Base-by-base conservation (phyloP, 805 yeast genomes). In the Torulaspora franciscae region DNA sequence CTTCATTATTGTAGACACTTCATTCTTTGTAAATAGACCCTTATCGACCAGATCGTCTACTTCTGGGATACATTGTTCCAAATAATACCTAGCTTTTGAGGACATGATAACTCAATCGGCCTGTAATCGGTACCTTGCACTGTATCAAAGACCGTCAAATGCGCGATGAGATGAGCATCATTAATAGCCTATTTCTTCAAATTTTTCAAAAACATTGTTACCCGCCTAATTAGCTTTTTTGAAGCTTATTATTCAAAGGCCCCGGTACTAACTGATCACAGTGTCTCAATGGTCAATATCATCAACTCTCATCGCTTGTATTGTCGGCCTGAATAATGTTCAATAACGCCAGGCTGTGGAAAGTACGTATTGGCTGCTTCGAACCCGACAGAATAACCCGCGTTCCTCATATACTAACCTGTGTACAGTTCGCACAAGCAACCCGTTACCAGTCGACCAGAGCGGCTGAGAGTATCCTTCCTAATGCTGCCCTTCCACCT, bases 21-120 rank as follows among this genome's bases (percentile, higher is more conserved):
- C 99, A 54, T 77, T 77, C 55, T 85, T 85, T 33, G 80, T 83
- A 64, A 93, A 93, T 4, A 93, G 72, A 3, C 89, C 89, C 58
- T 86, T 83, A 46, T 77, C 77, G 47, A 83, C 80, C 27, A 93
- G 75, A 58, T 91, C 99, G 58, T 90, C 91, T 43, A 93, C 74
- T 66, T 93, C 99, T 0, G 96, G 95, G 59, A 90, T 89, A 4
- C 89, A 77, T 70, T 77, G 80, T 57, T 80, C 84, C 56, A 80
- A 59, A 48, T 73, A 76, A 58, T 72, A 77, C 56, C 83, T 69
- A 4, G 77, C 73, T 49, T 77, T 76, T 14, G 79, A 73, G n/a
- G 79, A 67, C 80, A 76, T 75, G 9, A 10, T 23, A 6, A 14
- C 6, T 35, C 29, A 32, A 41, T 41, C 10, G 39, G 30, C 11